Base-by-base conservation (phyloP, 352 stramenopile genomes). In the Pythium angustatum region DNA sequence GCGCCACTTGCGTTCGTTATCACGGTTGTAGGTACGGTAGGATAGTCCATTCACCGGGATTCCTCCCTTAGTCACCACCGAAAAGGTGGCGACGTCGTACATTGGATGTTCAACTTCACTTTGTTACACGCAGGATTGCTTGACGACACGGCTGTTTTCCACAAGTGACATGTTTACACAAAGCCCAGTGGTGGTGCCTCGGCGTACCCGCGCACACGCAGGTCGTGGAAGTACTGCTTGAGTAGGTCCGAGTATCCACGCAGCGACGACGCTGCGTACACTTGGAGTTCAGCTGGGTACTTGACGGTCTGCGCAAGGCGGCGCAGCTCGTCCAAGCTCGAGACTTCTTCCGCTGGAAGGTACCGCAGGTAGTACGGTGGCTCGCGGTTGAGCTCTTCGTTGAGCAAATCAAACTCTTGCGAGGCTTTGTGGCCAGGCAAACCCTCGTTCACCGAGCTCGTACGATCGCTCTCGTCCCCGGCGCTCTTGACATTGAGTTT, bases 331-430 rank as follows among this genome's bases (percentile, higher is more conserved):
- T 91, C 81, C 9, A 93, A 60, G 34, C 71, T 74, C 19, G 77
- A 77, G 1, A 90, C 64, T 34, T 93, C 80, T 30, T 91, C 83
- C 2, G 74, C 75, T 33, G 83, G 82, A 19, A 91, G 58, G 48
- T 89, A 90, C 0, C 84, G 77, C 41, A 93, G 67, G 60, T 90
- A 90, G 64, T 91, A 90, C 24, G 84, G 84, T 17, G 80, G 80
- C 26, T 91, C 77, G 12, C 81, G 80, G 24, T 72, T 73, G 28
- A 93, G 69, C 51, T 85, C 78, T 9, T 81, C 62, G 31, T 85
- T 72, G 4, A 91, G 71, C 36, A 81, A 30, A 45, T 89, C 80
- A 9, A 89, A 63, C 56, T 91, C 84, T 24, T 79, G 69, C 14
- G 68, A 83, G 0, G 78, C 68, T 53, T 85, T 86, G 0, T 71